phyloP scores from a whole-genome alignment of 345 rosid genomes.

The Noccaea caerulescens region DNA sequence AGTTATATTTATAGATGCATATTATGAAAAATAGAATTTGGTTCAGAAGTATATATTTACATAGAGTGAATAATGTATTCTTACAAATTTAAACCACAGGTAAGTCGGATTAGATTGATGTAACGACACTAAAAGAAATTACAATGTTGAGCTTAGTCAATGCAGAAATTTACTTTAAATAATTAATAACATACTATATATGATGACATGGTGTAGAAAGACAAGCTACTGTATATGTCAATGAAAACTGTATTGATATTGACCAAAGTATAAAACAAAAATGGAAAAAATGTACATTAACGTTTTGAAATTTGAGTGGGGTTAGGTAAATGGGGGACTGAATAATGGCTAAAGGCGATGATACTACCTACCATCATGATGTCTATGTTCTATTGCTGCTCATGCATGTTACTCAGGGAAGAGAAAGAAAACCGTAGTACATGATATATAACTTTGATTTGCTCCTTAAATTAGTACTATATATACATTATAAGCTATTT shows the following conservation, averaged over 20 bases:
- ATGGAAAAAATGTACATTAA: slow-evolving; percentile 10
- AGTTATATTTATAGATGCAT: background rate
- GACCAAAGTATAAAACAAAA: slow-evolving; percentile 34
- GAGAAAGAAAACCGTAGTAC: slow-evolving; percentile 23
- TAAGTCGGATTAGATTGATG: background rate
- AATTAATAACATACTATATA: background rate
- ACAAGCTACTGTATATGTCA: background rate
- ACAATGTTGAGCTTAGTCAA: background rate
- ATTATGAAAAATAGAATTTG: background rate
- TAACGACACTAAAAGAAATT: background rate
- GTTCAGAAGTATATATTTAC: background rate
- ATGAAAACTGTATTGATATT: slow-evolving; percentile 13
- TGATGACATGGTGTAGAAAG: background rate
- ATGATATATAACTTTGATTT: slow-evolving; percentile 12
- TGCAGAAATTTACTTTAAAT: background rate
- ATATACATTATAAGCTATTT: background rate
- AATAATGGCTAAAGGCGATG: slow-evolving; percentile 58
- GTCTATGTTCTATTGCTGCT: slow-evolving; percentile 37
- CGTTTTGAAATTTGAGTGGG: slow-evolving; percentile 44
- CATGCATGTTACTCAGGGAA: slow-evolving; percentile 42
- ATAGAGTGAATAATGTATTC: background rate
- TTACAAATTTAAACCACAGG: background rate
- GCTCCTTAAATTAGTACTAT: background rate
- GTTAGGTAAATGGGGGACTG: slow-evolving; percentile 51
- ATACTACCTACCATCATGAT: slow-evolving; percentile 42